phyloP scores from a whole-genome alignment of 345 rosid species.

The Cardamine occulta region DNA sequence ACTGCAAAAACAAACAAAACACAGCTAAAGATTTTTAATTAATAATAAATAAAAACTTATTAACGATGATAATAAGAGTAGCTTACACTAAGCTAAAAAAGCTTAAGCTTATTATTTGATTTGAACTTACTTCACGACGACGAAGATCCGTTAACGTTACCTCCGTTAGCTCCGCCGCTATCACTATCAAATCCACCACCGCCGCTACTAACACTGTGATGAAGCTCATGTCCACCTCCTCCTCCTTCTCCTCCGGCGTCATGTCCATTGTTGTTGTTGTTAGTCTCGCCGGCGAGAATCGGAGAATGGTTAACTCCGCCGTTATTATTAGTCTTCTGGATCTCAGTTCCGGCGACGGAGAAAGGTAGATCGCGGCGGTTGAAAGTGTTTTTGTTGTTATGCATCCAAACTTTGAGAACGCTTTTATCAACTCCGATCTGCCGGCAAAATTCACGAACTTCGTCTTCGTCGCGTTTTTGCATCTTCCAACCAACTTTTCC shows the following conservation, averaged over 20 bases:
- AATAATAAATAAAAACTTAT: slow-evolving; percentile 31
- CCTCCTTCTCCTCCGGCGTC: background rate
- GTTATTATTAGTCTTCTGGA: slow-evolving; percentile 11
- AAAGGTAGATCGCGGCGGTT: slow-evolving; percentile 41
- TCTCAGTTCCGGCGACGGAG: slow-evolving; percentile 18
- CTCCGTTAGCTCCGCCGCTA: slow-evolving; percentile 36
- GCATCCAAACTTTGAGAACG: slow-evolving; percentile 94
- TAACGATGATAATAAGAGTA: slow-evolving; percentile 36
- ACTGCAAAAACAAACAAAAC: slow-evolving; percentile 12
- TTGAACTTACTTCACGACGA: slow-evolving; percentile 40
- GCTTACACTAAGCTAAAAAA: slow-evolving; percentile 44
- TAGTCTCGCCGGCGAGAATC: slow-evolving; percentile 3
- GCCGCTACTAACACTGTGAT: slow-evolving; percentile 39
- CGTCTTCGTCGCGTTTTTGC: slow-evolving; percentile 89
- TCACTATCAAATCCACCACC: slow-evolving; percentile 43
- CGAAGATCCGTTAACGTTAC: slow-evolving; percentile 37
- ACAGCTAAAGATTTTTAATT: slow-evolving; percentile 13
- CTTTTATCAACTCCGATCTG: slow-evolving; percentile 73
- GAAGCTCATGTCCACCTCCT: slow-evolving; percentile 28
- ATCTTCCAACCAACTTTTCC: slow-evolving; percentile 87
- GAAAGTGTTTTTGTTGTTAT: slow-evolving; percentile 83
- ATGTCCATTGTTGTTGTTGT: background rate
- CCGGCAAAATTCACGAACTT: slow-evolving; percentile 63
- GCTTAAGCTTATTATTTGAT: slow-evolving; percentile 35
- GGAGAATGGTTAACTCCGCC: slow-evolving; percentile 18